Evolutionary conservation across 805 yeast species (phyloP).

Genomic region (Wickerhamiella allomyrinae): DNA sequence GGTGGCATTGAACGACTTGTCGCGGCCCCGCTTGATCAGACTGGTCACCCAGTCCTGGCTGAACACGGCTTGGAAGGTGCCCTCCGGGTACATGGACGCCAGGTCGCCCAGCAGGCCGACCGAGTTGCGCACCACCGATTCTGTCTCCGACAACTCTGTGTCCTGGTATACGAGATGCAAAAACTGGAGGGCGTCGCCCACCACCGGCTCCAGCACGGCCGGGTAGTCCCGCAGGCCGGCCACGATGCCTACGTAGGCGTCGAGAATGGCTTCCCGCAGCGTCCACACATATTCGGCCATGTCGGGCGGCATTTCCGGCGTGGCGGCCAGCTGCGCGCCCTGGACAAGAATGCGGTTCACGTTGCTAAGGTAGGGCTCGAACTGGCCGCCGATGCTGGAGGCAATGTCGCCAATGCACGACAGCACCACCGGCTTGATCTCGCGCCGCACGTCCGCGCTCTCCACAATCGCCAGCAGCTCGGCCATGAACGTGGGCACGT

Average conservation of each 20-base stretch:
- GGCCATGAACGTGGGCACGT: constrained; percentile 68
- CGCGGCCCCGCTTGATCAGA: constrained; percentile 60
- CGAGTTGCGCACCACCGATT: constrained; percentile 63
- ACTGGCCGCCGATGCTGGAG: constrained; percentile 73
- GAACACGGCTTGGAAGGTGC: constrained; percentile 54
- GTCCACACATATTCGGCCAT: constrained; percentile 58
- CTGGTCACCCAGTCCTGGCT: constrained; percentile 66
- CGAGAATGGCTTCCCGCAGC: constrained; percentile 79
- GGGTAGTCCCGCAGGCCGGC: constrained; percentile 73
- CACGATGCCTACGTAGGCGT: constrained; percentile 89
- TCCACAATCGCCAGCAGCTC: constrained; percentile 64
- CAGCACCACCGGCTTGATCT: constrained; percentile 71
- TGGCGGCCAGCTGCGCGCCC: constrained; percentile 22
- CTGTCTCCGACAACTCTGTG: constrained; percentile 44
- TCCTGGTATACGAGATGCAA: constrained; percentile 47
- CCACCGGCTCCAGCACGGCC: constrained; percentile 46
- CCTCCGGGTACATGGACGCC: constrained; percentile 71
- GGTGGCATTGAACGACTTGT: constrained; percentile 42
- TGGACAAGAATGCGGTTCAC: constrained; percentile 55
- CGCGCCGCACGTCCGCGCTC: constrained; percentile 54
- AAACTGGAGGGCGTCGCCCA: constrained; percentile 57
- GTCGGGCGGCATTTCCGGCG: constrained; percentile 47
- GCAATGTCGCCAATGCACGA: constrained; percentile 96
- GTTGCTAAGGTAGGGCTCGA: constrained; percentile 59
- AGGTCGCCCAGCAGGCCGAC: constrained; percentile 89